phyloP scores from a whole-genome alignment of 192 early-diverging fungal genomes.

The Umbelopsis ramanniana region DNA sequence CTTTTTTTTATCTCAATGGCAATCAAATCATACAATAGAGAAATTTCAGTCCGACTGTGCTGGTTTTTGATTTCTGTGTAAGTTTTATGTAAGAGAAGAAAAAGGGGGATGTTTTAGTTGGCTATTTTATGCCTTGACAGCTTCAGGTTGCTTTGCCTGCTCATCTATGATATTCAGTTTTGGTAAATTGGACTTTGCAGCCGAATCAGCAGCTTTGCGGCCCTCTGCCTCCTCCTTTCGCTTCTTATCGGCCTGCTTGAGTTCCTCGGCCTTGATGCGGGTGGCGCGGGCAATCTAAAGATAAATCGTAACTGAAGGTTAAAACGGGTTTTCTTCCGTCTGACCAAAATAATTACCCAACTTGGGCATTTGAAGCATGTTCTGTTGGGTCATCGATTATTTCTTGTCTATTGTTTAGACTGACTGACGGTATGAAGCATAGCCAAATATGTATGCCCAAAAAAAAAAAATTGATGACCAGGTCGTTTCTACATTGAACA shows the following conservation, averaged over 20 bases:
- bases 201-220: conserved; percentile 51
- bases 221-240: conserved; percentile 46
- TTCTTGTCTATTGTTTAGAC: too few species aligned
- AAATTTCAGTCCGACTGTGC: background rate
- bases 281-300: conserved; percentile 56
- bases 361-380: background rate
- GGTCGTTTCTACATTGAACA: too few species aligned
- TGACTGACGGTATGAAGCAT: too few species aligned
- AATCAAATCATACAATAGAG: background rate
- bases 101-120: background rate
- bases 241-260: conserved; percentile 55
- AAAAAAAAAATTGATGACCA: too few species aligned
- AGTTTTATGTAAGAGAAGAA: background rate
- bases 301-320: background rate
- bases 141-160: conserved; percentile 40
- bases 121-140: conserved; percentile 32
- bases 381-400: too few species aligned
- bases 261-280: conserved; percentile 53
- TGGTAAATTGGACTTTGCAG: conserved; percentile 56
- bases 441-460: too few species aligned
- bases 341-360: background rate
- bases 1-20: background rate
- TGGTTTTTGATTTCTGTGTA: too few species aligned
- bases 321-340: background rate
- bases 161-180: conserved; percentile 57